Conservation (phyloP, 345 rosid genomes). For the Sisymbrium altissimum region DNA sequence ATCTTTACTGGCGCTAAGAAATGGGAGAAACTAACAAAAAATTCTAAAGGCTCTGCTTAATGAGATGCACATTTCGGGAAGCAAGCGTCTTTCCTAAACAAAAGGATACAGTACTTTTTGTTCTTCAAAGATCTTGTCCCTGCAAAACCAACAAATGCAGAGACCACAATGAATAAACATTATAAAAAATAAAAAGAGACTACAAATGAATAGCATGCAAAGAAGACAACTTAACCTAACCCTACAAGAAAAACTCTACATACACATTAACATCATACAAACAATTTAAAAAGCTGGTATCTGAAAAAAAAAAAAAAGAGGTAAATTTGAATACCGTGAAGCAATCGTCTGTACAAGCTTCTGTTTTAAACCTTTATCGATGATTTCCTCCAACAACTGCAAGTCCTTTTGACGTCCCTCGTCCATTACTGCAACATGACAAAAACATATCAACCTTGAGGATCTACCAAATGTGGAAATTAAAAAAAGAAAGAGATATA, state of each 20-base stretch:
- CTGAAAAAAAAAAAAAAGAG: background rate
- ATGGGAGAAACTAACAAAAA: background rate
- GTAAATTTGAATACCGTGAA: constrained; percentile 41
- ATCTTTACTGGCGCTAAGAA: background rate
- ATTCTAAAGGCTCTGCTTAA: background rate
- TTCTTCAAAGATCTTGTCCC: constrained; percentile 88
- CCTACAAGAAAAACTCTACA: background rate
- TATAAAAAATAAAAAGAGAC: background rate
- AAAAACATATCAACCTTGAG: constrained; percentile 8
- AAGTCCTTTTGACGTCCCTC: constrained; percentile 49
- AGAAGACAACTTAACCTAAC: background rate
- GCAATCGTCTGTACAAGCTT: constrained; percentile 66
- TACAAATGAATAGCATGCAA: background rate
- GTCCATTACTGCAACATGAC: constrained; percentile 41
- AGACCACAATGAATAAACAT: background rate
- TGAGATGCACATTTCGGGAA: background rate
- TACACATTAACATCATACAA: constrained; percentile 7
- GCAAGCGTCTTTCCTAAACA: background rate
- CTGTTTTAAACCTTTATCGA: constrained; percentile 77
- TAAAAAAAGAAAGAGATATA: background rate
- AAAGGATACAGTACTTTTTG: constrained; percentile 87
- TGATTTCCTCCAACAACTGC: constrained; percentile 72
- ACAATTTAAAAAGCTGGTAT: background rate
- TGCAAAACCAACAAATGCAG: constrained; percentile 37
- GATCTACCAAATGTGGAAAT: background rate